A percentile compares a stretch with the other conserved stretches of the same genome.
phyloP scores from a whole-genome alignment of 139 green algal species.

The Marvania coccoides region DNA sequence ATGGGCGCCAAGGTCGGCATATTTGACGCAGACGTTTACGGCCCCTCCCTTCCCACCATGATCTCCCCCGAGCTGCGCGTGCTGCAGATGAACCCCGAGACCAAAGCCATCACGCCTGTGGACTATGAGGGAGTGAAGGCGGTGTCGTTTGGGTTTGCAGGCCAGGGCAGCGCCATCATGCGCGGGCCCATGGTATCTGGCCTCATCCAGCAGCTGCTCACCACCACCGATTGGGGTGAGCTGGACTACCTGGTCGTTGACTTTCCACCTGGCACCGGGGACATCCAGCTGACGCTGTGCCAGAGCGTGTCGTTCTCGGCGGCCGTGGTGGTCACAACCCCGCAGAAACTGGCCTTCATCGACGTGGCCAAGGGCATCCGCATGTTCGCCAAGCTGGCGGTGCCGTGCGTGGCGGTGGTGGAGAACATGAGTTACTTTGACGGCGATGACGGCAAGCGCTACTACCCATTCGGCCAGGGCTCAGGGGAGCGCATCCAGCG shows the following conservation, averaged over 20 bases:
- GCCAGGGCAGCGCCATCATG: constrained; percentile 96
- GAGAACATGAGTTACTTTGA: constrained; percentile 99
- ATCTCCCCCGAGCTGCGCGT: constrained; percentile 71
- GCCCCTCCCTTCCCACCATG: constrained; percentile 94
- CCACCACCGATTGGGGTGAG: constrained; percentile 84
- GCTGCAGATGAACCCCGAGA: constrained; percentile 75
- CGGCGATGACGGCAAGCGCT: constrained; percentile 65
- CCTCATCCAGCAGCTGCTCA: constrained; percentile 93
- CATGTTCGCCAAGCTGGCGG: constrained; percentile 94
- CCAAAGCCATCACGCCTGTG: constrained; percentile 70
- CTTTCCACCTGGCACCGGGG: constrained; percentile 95
- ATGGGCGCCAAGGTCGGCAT: constrained; percentile 95
- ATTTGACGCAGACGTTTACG: constrained; percentile 98
- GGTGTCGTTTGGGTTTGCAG: constrained; percentile 97
- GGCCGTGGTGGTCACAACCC: constrained; percentile 98
- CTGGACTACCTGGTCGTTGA: constrained; percentile 98
- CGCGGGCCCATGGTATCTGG: constrained; percentile 94
- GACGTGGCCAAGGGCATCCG: constrained; percentile 97
- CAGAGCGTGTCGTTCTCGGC: constrained; percentile 83
- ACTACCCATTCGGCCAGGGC: constrained; percentile 85
- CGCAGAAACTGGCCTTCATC: constrained; percentile 96
- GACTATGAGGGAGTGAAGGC: constrained; percentile 94
- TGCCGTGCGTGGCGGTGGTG: constrained; percentile 94
- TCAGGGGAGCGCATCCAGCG: constrained; percentile 61
- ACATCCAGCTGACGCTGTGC: constrained; percentile 99